Conservation (phyloP, 2,329 filamentous ascomycete genomes). For the Phyllosticta paracitricarpa region DNA sequence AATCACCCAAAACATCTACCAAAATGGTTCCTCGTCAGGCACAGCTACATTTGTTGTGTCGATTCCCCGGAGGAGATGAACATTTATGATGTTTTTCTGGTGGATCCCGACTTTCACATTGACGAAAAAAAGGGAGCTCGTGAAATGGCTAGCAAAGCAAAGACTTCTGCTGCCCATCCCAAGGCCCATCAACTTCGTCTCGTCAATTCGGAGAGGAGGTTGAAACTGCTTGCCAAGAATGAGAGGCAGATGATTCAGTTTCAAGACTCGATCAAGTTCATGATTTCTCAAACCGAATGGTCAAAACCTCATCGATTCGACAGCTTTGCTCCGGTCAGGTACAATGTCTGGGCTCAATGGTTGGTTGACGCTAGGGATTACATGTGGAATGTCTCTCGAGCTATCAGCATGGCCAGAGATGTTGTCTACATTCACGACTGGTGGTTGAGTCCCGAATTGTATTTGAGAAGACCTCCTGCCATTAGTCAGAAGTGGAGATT, state of each 20-base stretch:
- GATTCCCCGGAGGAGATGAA: conserved; percentile 98
- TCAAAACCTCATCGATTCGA: conserved; percentile 74
- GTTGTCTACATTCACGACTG: conserved; percentile 99
- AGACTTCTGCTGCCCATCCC: conserved; percentile 48
- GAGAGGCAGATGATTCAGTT: conserved; percentile 86
- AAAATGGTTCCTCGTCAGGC: conserved; percentile 96
- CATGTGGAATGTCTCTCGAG: conserved; percentile 98
- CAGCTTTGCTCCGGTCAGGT: conserved; percentile 85
- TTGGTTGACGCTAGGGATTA: conserved; percentile 93
- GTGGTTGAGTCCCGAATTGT: conserved; percentile 96
- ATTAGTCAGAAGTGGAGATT: conserved; percentile 98
- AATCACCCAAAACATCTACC: conserved; percentile 60
- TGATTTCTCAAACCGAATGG: conserved; percentile 78
- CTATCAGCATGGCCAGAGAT: conserved; percentile 93
- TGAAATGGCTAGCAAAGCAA: conserved; percentile 55
- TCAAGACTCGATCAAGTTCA: conserved; percentile 80
- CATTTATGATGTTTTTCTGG: conserved; percentile 96
- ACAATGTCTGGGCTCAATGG: conserved; percentile 86
- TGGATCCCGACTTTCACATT: conserved; percentile 78
- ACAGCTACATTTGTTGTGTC: conserved; percentile 97
- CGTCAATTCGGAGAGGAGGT: conserved; percentile 83
- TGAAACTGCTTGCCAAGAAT: conserved; percentile 84
- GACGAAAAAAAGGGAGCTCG: conserved; percentile 55
- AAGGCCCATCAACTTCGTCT: conserved; percentile 81
- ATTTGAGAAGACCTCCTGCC: conserved; percentile 83